Evolutionary conservation across 179 eudicot species (phyloP), one percentile per base, ranked within the genome.

Genomic region (Silene coronaria): DNA sequence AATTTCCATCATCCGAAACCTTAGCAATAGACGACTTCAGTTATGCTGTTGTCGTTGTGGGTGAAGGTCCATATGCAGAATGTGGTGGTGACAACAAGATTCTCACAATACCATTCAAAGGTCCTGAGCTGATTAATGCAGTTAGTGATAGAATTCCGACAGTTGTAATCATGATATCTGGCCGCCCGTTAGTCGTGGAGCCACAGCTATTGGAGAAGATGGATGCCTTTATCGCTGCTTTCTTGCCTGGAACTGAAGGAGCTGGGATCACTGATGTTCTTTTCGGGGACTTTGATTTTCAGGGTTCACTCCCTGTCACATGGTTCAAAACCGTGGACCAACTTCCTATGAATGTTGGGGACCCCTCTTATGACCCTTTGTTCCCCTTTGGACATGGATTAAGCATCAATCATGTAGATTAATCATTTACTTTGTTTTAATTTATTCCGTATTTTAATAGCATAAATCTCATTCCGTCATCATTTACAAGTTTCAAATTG

Each of bases 181-280:
- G 92, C 10, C 84, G 96, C 60, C 92, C 96, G 3, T 67, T 90
- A 75, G 86, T 88, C 23, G 27, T 90, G 32, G 84, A 85, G 75
- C 87, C 90, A 21, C 64, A 24, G 32, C 75, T 89, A 19, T 67
- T 90, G 81, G 86, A 86, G 53, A 88, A 83, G 66, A 78, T 83
- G 7, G 88, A 88, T 23, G 92, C 87, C 38, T 65, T 90, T 17
- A 86, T 88, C 22, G 96, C 88, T 67, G 92, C 96, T 70, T 90
- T 91, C 87, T 76, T 90, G 80, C 96, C 96, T 45, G 96, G 96
- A 27, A 87, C 79, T 2, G 96, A 90, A 78, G 96, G 92, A 67
- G 70, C 36, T 16, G 96, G 96, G 70, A 80, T 88, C 38, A 81
- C 88, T 4, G 96, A 90, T 80, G 91, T 87, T 24, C 71, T 90